These are phyloP conservation scores for Euphrasia arctica DNA, from an alignment of 305 asterid genomes.

Conservation along the genomic window DNA sequence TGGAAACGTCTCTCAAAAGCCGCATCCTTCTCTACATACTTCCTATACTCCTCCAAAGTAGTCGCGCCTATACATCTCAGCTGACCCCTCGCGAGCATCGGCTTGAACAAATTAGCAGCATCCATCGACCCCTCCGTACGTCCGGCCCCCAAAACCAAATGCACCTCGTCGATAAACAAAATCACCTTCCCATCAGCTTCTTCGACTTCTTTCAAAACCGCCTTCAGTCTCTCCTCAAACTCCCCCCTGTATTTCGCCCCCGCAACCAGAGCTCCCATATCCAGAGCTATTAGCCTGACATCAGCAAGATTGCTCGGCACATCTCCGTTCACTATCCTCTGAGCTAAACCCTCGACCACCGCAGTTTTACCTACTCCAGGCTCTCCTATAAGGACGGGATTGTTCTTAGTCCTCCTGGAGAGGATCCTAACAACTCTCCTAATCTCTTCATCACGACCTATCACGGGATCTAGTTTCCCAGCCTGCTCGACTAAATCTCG, in stretches of 20 bases:
- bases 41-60: conserved; percentile 43
- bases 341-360: conserved; percentile 85
- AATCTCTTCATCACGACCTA: conserved; percentile 85
- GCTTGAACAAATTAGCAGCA: conserved; percentile 82
- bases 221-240: conserved; percentile 79
- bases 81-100: conserved; percentile 91
- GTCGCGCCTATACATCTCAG: conserved; percentile 86
- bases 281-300: conserved; percentile 80
- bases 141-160: conserved; percentile 82
- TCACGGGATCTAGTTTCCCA: conserved; percentile 87
- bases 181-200: conserved; percentile 87
- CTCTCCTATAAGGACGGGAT: conserved; percentile 86
- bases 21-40: conserved; percentile 69
- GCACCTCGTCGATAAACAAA: conserved; percentile 77
- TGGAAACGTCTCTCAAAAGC: conserved; percentile 93
- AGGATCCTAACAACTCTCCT: conserved; percentile 73
- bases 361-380: conserved; percentile 95
- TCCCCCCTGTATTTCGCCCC: conserved; percentile 88
- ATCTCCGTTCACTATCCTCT: conserved; percentile 73
- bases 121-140: conserved; percentile 90
- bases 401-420: conserved; percentile 83
- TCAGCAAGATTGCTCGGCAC: conserved; percentile 65
- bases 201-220: conserved; percentile 84
- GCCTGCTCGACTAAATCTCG: conserved; percentile 91
- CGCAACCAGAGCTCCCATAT: conserved; percentile 84